Percentiles rank a stretch among this genome's conserved stretches.
These are phyloP conservation scores for Laetiporus sulphureus DNA, from an alignment of 1,284 basidiomycete species.

Conservation along the genomic window DNA sequence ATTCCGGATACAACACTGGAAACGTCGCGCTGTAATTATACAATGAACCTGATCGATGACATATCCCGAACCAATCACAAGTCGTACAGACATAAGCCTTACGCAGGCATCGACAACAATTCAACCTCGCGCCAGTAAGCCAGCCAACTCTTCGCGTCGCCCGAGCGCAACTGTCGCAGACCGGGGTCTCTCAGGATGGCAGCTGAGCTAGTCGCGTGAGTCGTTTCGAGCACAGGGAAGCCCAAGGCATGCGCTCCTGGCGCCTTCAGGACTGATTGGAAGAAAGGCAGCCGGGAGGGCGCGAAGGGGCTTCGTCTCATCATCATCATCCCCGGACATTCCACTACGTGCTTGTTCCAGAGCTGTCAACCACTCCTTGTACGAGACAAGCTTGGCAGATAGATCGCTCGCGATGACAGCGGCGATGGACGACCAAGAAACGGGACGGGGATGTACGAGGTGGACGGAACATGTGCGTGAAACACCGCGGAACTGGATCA, in stretches of 20 bases:
- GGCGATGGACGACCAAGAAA: conserved; percentile 14
- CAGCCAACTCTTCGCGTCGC: not conserved
- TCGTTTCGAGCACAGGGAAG: too few species aligned
- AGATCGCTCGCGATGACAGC: conserved; percentile 13
- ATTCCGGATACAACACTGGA: too few species aligned
- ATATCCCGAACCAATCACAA: too few species aligned
- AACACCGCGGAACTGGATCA: conserved; percentile 17
- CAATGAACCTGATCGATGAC: too few species aligned
- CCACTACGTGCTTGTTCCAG: conserved; percentile 6
- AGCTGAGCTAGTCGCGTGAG: too few species aligned
- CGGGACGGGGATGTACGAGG: conserved; percentile 22
- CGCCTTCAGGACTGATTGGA: too few species aligned
- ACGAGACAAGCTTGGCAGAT: conserved; percentile 16
- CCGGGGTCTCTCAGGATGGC: not conserved
- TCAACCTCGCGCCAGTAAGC: not conserved
- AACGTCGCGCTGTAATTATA: too few species aligned
- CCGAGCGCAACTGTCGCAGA: not conserved
- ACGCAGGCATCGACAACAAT: too few species aligned
- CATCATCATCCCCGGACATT: not conserved
- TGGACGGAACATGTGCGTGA: conserved; percentile 16
- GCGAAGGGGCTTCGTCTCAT: not conserved
- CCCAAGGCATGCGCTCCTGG: too few species aligned
- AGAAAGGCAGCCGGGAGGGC: not conserved
- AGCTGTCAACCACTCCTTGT: conserved; percentile 15
- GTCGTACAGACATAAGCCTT: too few species aligned